Evolutionary conservation across 106 monocot species (phyloP), one percentile per base, ranked within the genome.

Genomic region (Alisma plantagoaquatica): DNA sequence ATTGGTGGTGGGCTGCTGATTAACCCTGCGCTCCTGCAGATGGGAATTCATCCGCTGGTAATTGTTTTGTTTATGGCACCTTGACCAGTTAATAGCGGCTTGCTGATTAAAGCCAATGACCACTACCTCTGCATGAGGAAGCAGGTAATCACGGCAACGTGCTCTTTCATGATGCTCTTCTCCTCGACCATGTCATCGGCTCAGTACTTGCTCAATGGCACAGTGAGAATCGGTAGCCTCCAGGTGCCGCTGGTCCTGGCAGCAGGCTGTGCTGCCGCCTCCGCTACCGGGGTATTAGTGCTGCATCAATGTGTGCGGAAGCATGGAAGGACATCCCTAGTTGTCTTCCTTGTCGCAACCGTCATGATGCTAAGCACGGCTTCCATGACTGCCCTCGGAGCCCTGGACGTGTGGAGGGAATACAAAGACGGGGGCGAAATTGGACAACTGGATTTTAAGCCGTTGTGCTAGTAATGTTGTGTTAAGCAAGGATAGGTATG

Each of bases 41-140:
- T 83, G 42, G 89, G 89, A 59, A 23, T 89, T 26, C 76, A 78
- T 4, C 89, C 89, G 18, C 79, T 73, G 76, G 89, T 89, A 68
- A 32, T 4, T 48, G 59, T 57, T 20, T 10, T 23, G 15, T 9
- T 10, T 5, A n/a, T 19, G 22, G 6, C 46, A 16, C 46, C 10
- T 46, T 18, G 17, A 8, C 0, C 22, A 1, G 22, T 22, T 46
- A 19, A n/a, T 0, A 1, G 46, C 46, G 46, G 46, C 5, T 49
- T 27, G 30, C 24, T 50, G 3, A 5, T 60, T 69, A 23, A 56
- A 73, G n/a, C n/a, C n/a, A n/a, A n/a, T n/a, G n/a, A n/a, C n/a
- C n/a, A n/a, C n/a, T n/a, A 77, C 38, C 52, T 81, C 22, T 75
- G 77, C 22, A 60, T 69, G 55, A 56, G 46, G 28, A 48, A 70